Conservation (phyloP, 192 early-diverging fungal species). For the Linnemannia exigua region DNA sequence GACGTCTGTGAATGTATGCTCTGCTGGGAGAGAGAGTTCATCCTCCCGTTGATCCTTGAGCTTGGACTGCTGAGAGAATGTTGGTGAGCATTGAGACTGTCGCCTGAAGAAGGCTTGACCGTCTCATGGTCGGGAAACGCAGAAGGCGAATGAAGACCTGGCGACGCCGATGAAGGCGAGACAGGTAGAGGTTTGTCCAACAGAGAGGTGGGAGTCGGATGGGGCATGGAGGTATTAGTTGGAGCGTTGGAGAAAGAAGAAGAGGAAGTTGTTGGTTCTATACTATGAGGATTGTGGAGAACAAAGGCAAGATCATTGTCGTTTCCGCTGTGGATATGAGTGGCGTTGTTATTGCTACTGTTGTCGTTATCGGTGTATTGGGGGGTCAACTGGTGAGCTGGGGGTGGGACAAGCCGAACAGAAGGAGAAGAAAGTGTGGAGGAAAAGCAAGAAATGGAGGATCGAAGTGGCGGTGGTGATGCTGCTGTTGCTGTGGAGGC, state of each 20-base stretch:
- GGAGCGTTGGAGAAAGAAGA: not conserved
- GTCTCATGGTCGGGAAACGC: conserved; percentile 8
- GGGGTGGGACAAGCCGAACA: not conserved
- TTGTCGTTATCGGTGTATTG: conserved; percentile 22
- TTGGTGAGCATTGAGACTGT: not conserved
- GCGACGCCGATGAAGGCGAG: not conserved
- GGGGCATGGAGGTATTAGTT: not conserved
- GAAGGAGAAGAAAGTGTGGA: not conserved
- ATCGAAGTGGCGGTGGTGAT: not conserved
- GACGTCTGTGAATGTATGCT: conserved; percentile 38
- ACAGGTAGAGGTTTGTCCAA: conserved; percentile 31
- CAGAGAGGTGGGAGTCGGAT: not conserved
- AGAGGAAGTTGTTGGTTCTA: not conserved
- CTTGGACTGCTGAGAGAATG: not conserved
- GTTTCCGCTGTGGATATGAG: not conserved
- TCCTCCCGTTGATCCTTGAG: not conserved
- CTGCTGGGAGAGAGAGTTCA: conserved; percentile 20
- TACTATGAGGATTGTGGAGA: not conserved
- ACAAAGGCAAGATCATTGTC: not conserved
- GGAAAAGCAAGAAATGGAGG: not conserved
- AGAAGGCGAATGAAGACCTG: not conserved
- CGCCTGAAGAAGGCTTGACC: not conserved
- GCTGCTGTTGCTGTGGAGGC: conserved; percentile 7
- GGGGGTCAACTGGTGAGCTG: not conserved
- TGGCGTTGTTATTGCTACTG: conserved; percentile 9